phyloP scores from a whole-genome alignment of 306 rosid species.

The Rosa lucieae region DNA sequence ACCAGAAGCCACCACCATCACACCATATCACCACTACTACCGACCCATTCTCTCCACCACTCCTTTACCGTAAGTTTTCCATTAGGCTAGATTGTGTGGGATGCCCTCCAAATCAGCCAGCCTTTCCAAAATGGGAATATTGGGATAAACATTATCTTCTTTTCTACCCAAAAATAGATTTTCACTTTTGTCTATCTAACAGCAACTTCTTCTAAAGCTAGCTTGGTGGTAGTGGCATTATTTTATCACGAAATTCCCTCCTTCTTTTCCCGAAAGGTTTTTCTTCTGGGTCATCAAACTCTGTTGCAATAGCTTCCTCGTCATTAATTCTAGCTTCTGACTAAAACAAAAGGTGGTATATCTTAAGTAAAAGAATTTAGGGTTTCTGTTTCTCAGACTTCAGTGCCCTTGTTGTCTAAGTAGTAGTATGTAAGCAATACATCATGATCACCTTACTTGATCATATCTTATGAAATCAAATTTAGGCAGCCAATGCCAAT shows the following conservation, averaged over 20 bases:
- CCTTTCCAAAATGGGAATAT: not conserved
- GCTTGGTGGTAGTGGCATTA: not conserved
- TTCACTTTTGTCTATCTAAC: not conserved
- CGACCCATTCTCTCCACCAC: not conserved
- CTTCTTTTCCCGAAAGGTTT: not conserved
- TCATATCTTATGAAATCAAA: not conserved
- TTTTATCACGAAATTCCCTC: not conserved
- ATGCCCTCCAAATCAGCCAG: not conserved
- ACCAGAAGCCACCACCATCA: not conserved
- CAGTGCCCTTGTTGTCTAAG: not conserved
- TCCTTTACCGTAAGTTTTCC: not conserved
- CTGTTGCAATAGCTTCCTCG: not conserved
- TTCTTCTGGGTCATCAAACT: not conserved
- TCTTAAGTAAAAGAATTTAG: not conserved
- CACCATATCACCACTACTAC: constrained; percentile 2
- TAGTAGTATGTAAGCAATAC: not conserved
- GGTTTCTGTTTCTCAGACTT: not conserved
- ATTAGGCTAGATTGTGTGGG: not conserved
- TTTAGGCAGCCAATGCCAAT: not conserved
- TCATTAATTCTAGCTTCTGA: not conserved
- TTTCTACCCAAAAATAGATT: not conserved
- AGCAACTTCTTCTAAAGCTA: not conserved
- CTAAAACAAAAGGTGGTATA: not conserved
- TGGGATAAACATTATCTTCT: not conserved
- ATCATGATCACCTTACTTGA: not conserved